Evolutionary conservation across 2,329 filamentous ascomycete genomes (phyloP).

Genomic region (Apiospora phragmitis): DNA sequence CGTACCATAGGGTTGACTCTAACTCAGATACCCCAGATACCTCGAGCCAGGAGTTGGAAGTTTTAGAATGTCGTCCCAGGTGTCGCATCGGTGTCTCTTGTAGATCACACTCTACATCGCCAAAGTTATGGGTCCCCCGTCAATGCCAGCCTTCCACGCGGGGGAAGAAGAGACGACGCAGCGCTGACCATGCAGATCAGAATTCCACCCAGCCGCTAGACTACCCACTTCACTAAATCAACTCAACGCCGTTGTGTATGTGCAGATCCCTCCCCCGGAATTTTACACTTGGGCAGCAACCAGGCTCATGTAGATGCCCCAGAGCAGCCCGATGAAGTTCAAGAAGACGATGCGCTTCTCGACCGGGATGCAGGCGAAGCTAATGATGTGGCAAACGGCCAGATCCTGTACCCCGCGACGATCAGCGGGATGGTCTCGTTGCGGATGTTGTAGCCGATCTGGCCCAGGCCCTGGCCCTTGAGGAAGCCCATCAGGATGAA

Average conservation of each 20-base stretch:
- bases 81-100: background rate
- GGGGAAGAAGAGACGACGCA: background rate
- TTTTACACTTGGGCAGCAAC: slow-evolving; percentile 42
- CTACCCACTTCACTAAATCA: background rate
- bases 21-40: background rate
- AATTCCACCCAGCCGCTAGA: background rate
- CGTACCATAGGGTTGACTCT: background rate
- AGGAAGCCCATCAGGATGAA: slow-evolving; percentile 48
- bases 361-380: slow-evolving; percentile 50
- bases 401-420: slow-evolving; percentile 51
- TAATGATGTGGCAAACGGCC: slow-evolving; percentile 52
- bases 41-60: background rate
- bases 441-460: slow-evolving; percentile 41
- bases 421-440: slow-evolving; percentile 49
- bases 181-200: background rate
- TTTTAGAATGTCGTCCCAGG: background rate
- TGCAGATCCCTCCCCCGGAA: background rate
- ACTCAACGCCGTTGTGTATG: background rate
- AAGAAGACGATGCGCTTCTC: slow-evolving; percentile 50
- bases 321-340: slow-evolving; percentile 48
- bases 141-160: background rate
- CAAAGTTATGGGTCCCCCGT: background rate
- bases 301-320: slow-evolving; percentile 54
- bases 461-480: slow-evolving; percentile 38
- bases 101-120: background rate